Conservation (phyloP, 1,284 basidiomycete species). For the Rhodotorula sp. region DNA sequence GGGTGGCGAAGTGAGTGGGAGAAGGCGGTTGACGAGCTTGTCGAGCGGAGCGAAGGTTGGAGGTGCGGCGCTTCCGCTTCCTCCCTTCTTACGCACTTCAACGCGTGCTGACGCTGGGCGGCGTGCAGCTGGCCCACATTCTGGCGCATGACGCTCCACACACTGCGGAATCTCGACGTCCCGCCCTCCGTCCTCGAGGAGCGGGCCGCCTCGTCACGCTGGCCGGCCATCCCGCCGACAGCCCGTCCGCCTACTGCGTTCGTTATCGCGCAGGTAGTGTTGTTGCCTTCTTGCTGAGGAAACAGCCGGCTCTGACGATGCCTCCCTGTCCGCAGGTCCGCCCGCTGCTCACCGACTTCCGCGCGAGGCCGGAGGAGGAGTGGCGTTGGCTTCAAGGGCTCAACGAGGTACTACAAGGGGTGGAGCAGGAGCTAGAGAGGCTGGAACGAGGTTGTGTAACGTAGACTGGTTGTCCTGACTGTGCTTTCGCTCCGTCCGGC, state of each 20-base stretch:
- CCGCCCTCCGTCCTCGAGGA: neutral
- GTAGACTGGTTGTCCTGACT: too few species aligned
- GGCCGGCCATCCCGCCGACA: neutral
- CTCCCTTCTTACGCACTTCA: neutral
- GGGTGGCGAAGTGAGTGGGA: slow-evolving; percentile 56
- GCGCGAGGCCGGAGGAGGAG: neutral
- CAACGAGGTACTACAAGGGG: neutral
- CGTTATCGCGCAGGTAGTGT: slow-evolving; percentile 17
- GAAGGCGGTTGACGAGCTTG: slow-evolving; percentile 53
- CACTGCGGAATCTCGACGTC: slow-evolving; percentile 11
- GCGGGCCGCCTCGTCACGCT: neutral
- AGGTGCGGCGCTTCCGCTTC: slow-evolving; percentile 41
- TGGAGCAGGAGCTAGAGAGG: neutral
- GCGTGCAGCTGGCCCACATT: slow-evolving; percentile 40
- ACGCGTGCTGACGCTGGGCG: too few species aligned
- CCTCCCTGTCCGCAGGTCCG: slow-evolving; percentile 7
- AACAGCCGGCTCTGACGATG: too few species aligned
- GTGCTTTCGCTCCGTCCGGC: too few species aligned
- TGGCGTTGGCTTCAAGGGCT: slow-evolving; percentile 1
- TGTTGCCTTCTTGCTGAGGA: neutral
- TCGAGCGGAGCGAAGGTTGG: slow-evolving; percentile 57
- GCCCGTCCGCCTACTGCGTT: neutral
- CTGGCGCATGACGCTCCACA: slow-evolving; percentile 33
- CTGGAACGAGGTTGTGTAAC: neutral
- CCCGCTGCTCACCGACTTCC: slow-evolving; percentile 3